A percentile compares a stretch with the other conserved stretches of the same genome.
phyloP scores from a whole-genome alignment of 176 grass and related monocot species.

The Phyllostachys edulis region DNA sequence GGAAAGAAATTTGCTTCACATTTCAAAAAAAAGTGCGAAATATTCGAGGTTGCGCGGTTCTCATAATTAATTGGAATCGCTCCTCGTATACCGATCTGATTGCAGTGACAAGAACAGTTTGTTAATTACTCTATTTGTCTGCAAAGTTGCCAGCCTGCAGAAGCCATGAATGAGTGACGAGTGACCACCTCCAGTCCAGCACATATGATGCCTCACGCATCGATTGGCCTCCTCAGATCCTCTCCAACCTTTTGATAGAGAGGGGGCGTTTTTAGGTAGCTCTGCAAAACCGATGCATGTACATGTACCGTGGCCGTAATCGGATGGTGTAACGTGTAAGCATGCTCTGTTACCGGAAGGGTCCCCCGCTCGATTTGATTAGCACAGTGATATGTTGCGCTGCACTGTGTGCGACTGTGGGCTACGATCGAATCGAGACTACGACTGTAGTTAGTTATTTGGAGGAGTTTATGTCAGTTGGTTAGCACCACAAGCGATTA shows the following conservation, averaged over 20 bases:
- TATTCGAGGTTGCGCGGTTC: not conserved
- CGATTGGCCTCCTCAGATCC: not conserved
- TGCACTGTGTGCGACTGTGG: not conserved
- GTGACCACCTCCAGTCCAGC: slow-evolving; percentile 34
- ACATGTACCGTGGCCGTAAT: not conserved
- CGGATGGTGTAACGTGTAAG: not conserved
- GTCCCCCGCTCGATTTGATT: not conserved
- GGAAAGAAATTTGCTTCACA: not conserved
- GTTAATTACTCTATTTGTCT: not conserved
- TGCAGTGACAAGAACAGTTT: not conserved
- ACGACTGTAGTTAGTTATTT: not conserved
- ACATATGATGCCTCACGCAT: not conserved
- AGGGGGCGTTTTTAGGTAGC: not conserved
- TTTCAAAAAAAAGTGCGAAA: too few relatives aligned
- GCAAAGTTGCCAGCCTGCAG: not conserved
- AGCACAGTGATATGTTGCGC: not conserved
- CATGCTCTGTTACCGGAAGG: not conserved
- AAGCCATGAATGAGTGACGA: not conserved
- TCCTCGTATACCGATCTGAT: not conserved
- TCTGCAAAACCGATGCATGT: not conserved
- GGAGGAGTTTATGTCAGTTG: not conserved
- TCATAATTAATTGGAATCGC: not conserved
- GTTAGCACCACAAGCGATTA: too few relatives aligned
- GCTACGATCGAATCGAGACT: not conserved
- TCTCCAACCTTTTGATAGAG: not conserved